Evolutionary conservation across 2,329 filamentous ascomycete species (phyloP), one percentile per base, ranked within the genome.

Genomic region (Fusarium nurragi): DNA sequence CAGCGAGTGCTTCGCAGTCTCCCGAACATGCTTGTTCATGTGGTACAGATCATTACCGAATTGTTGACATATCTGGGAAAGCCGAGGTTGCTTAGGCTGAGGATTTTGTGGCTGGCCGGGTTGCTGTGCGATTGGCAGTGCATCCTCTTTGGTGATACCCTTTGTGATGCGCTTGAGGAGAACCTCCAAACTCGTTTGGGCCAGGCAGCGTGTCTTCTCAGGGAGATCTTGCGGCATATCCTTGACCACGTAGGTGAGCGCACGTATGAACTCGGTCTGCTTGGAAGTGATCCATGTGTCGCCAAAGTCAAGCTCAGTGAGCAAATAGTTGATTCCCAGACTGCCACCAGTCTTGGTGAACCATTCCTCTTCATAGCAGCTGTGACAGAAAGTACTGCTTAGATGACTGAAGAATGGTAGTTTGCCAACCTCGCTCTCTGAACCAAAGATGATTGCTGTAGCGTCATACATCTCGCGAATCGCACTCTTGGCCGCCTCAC

Each of bases 281-380:
- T 93, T 91, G 13, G 89, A 86, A 19, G 87, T 84, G 30, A 99
- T 83, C 93, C 95, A 99, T 2, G 81, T 76, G 71, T 96, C 91
- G 38, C 93, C 93, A 43, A 99, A 84, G 50, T 94, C 89, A 53
- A 98, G 82, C 68, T 94, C 90, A 3, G 92, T 94, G 28, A 94
- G 89, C 56, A 99, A 81, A 54, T 96, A 89, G 72, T 92, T 90
- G 71, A 99, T 97, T 53, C 96, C 96, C 19, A 94, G 80, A 51
- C 91, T 94, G 36, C 95, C 95, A 45, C 94, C 95, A 34, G 93
- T 91, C 78, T 99, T 99, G 49, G 94, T 94, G 74, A 97, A 99
- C 95, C 96, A 99, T 72, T 99, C 95, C 75, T 99, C 94, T 71
- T 95, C 93, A 71, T 97, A 94, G 76, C 95, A 99, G 66, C 92